A percentile compares a stretch with the other conserved stretches of the same genome.
Conservation (phyloP, 257 asterid species). For the Ehretia macrophylla region DNA sequence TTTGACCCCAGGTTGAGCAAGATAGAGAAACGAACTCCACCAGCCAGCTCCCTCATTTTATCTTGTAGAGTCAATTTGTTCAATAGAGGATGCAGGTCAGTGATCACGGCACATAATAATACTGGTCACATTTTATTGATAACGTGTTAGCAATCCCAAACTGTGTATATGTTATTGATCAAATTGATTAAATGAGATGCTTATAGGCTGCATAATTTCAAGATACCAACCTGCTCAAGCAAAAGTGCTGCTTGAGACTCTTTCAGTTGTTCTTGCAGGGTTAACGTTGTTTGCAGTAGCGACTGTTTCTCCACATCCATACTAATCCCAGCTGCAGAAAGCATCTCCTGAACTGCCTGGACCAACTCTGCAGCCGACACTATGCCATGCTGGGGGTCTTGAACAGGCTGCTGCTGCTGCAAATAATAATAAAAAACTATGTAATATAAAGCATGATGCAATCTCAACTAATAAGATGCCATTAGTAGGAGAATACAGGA, state of each 20-base stretch:
- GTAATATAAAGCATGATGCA: not conserved
- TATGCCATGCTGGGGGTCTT: constrained; percentile 72
- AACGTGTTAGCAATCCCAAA: not conserved
- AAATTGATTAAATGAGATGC: too few species aligned
- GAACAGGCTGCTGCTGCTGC: constrained; percentile 48
- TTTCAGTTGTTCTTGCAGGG: constrained; percentile 80
- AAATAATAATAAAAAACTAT: constrained; percentile 1
- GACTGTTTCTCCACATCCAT: constrained; percentile 79
- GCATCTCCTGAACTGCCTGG: constrained; percentile 96
- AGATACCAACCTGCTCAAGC: constrained; percentile 77
- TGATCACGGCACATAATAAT: too few species aligned
- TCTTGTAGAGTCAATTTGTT: too few species aligned
- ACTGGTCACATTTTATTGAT: too few species aligned
- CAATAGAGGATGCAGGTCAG: too few species aligned
- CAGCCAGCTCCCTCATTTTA: too few species aligned
- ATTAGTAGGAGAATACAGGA: too few species aligned
- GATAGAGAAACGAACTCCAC: too few species aligned
- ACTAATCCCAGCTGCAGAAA: constrained; percentile 84
- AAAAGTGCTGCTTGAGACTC: constrained; percentile 83
- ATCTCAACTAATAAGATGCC: too few species aligned
- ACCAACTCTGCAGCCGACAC: constrained; percentile 90
- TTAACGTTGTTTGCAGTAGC: constrained; percentile 59
- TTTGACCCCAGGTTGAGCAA: too few species aligned
- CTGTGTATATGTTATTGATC: not conserved
- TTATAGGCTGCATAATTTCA: constrained; percentile 6